Percentiles rank a stretch among this genome's conserved stretches.
Evolutionary conservation across 129 eudicot species (phyloP).

Genomic region (Cynara cardunculus): DNA sequence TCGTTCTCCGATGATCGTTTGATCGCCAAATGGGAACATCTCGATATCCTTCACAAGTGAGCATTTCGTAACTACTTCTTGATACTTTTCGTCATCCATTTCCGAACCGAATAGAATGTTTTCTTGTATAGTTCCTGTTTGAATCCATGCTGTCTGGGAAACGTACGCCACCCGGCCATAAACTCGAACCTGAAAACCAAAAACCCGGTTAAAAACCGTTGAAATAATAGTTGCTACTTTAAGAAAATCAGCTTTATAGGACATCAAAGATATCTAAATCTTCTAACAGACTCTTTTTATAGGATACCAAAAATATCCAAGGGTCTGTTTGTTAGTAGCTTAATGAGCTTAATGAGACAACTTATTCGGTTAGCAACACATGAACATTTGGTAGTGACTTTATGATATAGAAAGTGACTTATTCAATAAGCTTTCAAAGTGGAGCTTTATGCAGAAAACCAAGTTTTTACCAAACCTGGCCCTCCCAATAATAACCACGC

Average conservation of each 20-base stretch:
- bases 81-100: slow-evolving; percentile 49
- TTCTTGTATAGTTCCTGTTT: slow-evolving; percentile 62
- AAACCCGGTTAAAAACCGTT: background rate
- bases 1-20: slow-evolving; percentile 72
- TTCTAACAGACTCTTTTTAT: background rate
- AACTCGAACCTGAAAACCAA: slow-evolving; percentile 47
- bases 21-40: slow-evolving; percentile 65
- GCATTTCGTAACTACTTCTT: slow-evolving; percentile 47
- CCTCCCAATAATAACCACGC: no score
- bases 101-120: slow-evolving; percentile 68
- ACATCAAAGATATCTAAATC: no score
- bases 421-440: no score
- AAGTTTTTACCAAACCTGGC: no score
- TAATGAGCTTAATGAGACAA: no score
- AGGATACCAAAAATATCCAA: no score
- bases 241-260: background rate
- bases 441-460: no score
- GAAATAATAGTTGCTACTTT: background rate
- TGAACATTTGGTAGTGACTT: no score
- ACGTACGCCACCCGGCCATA: slow-evolving; percentile 65
- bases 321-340: no score
- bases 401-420: no score
- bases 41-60: slow-evolving; percentile 62
- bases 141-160: slow-evolving; percentile 84
- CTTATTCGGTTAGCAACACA: no score